Evolutionary conservation across 805 yeast species (phyloP).

Genomic region (Candida ponderosae): DNA sequence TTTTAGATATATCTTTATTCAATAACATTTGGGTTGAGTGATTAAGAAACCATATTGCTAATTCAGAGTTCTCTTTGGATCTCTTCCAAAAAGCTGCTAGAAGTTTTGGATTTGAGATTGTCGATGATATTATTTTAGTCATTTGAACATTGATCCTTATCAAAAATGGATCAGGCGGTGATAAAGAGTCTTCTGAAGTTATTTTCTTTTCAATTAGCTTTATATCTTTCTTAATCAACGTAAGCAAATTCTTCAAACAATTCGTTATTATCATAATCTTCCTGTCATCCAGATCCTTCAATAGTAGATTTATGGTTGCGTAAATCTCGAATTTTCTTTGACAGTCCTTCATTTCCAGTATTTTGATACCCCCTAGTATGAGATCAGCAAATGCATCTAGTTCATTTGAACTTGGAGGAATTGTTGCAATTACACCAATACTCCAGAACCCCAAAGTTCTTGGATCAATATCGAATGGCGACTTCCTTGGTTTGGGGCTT

Average conservation of each 20-base stretch:
- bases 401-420: slow-evolving; percentile 4
- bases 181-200: too few relatives aligned
- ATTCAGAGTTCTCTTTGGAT: slow-evolving; percentile 1
- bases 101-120: slow-evolving; percentile 10
- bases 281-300: slow-evolving; percentile 15
- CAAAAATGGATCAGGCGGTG: slow-evolving; percentile 17
- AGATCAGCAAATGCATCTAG: slow-evolving; percentile 9
- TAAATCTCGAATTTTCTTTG: slow-evolving; percentile 18
- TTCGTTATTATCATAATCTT: slow-evolving; percentile 2
- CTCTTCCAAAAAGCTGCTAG: slow-evolving; percentile 4
- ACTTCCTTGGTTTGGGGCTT: background rate
- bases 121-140: slow-evolving; percentile 8
- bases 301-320: slow-evolving; percentile 13
- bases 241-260: slow-evolving; percentile 4
- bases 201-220: slow-evolving; percentile 5
- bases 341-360: slow-evolving; percentile 7
- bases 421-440: slow-evolving; percentile 17
- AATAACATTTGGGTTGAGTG: slow-evolving; percentile 8
- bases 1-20: slow-evolving; percentile 12
- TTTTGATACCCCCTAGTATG: slow-evolving; percentile 14
- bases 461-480: background rate
- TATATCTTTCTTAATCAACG: slow-evolving; percentile 7
- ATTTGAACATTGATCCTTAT: slow-evolving; percentile 17
- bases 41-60: slow-evolving; percentile 10
- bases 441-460: slow-evolving; percentile 16